Evolutionary conservation across 2,329 filamentous ascomycete genomes (phyloP).

Genomic region (Ramichloridium luteum): DNA sequence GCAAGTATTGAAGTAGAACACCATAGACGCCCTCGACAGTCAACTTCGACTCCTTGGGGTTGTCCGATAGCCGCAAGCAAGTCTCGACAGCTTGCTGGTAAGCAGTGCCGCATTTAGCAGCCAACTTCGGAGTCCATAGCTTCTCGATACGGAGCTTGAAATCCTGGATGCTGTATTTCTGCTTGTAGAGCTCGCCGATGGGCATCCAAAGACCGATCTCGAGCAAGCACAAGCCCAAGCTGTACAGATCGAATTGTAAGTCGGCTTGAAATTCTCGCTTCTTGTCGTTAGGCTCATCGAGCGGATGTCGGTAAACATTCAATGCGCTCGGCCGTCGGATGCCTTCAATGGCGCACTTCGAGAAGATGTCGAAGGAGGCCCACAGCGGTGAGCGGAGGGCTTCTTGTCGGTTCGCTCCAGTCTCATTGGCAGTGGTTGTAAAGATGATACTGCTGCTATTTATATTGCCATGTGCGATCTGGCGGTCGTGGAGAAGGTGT

Average conservation of each 20-base stretch:
- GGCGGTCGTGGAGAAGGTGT: slow-evolving; percentile 58
- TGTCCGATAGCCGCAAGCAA: slow-evolving; percentile 58
- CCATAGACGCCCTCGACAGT: slow-evolving; percentile 20
- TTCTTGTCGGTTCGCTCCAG: slow-evolving; percentile 30
- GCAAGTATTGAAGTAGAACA: slow-evolving; percentile 22
- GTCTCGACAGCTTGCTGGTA: slow-evolving; percentile 65
- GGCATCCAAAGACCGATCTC: slow-evolving; percentile 67
- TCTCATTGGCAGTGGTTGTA: slow-evolving; percentile 35
- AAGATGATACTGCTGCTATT: slow-evolving; percentile 57
- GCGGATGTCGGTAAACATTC: slow-evolving; percentile 56
- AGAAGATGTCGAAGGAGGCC: slow-evolving; percentile 65
- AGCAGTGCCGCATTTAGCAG: slow-evolving; percentile 57
- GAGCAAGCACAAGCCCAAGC: slow-evolving; percentile 58
- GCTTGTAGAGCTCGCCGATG: slow-evolving; percentile 46
- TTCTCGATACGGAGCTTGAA: slow-evolving; percentile 54
- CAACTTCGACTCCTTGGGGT: slow-evolving; percentile 14
- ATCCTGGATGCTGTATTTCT: slow-evolving; percentile 47
- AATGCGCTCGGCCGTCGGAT: slow-evolving; percentile 30
- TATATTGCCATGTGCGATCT: slow-evolving; percentile 60
- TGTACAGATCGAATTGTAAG: slow-evolving; percentile 51
- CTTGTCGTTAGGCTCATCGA: slow-evolving; percentile 26
- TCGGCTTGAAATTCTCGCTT: slow-evolving; percentile 40
- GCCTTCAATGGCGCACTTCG: slow-evolving; percentile 39
- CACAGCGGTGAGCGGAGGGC: slow-evolving; percentile 58
- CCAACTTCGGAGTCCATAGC: slow-evolving; percentile 51